Conservation (phyloP, 2,329 filamentous ascomycete genomes). For the Rhinocladiella mackenziei region DNA sequence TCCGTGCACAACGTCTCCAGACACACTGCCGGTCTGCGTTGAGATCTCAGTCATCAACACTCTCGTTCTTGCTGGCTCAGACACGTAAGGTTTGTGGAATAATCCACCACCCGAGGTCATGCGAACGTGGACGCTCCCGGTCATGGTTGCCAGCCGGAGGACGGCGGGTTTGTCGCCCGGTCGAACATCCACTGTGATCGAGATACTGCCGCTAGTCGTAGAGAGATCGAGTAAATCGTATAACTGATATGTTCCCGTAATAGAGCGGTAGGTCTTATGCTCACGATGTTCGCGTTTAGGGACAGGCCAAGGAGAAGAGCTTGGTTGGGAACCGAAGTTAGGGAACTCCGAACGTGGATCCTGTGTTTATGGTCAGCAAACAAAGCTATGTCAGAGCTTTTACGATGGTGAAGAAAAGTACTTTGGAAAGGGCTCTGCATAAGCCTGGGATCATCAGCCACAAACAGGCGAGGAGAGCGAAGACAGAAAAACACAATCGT, state of each 20-base stretch:
- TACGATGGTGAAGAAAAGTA: conserved; percentile 8
- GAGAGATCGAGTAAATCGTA: conserved; percentile 34
- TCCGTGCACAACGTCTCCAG: conserved; percentile 47
- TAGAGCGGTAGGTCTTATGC: conserved; percentile 26
- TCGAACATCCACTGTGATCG: conserved; percentile 33
- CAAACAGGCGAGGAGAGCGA: conserved; percentile 19
- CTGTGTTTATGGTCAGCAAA: conserved; percentile 3
- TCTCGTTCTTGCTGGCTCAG: conserved; percentile 6
- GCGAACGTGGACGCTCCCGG: conserved; percentile 32
- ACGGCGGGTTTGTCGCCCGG: conserved; percentile 34
- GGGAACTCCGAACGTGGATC: conserved; percentile 14
- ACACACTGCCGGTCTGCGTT: conserved; percentile 31
- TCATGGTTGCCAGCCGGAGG: conserved; percentile 29
- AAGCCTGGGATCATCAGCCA: conserved; percentile 24
- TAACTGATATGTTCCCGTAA: conserved; percentile 33
- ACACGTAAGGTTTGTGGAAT: conserved; percentile 21
- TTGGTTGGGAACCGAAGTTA: conserved; percentile 6
- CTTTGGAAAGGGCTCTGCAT: conserved; percentile 21
- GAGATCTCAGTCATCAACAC: conserved; percentile 31
- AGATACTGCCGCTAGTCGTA: conserved; percentile 34
- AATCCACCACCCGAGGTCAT: conserved; percentile 17
- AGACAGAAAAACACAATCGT: conserved; percentile 15
- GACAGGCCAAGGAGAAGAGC: conserved; percentile 9
- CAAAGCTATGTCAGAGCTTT: neutral
- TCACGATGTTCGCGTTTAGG: conserved; percentile 22